These are phyloP conservation scores for Apiospora koreana DNA, from an alignment of 2,329 filamentous ascomycete species.

Conservation along the genomic window DNA sequence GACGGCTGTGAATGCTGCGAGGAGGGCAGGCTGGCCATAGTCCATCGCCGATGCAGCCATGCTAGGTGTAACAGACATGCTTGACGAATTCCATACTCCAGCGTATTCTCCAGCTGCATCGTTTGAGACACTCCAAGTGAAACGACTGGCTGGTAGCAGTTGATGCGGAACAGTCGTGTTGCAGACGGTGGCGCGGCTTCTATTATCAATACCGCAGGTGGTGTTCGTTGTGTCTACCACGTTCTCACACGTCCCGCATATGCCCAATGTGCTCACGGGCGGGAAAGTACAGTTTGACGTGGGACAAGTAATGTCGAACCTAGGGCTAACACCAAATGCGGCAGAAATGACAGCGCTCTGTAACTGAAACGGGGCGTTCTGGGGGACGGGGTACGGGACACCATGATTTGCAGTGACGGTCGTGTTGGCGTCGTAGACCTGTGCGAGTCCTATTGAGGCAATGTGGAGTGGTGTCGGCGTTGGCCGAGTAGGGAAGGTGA, in stretches of 20 bases:
- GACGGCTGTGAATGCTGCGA: background rate
- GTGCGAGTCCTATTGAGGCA: constrained; percentile 11
- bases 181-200: background rate
- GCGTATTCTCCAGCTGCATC: background rate
- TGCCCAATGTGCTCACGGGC: background rate
- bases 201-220: background rate
- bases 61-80: background rate
- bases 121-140: background rate
- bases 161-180: background rate
- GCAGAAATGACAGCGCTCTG: constrained; percentile 11
- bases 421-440: constrained; percentile 12
- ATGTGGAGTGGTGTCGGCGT: background rate
- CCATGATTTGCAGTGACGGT: background rate
- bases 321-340: background rate
- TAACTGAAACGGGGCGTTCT: constrained; percentile 8
- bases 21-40: background rate
- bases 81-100: background rate
- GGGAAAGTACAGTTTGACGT: constrained; percentile 11
- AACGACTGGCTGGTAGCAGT: background rate
- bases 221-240: background rate
- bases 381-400: background rate
- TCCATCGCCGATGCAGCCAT: background rate
- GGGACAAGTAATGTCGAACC: constrained; percentile 3
- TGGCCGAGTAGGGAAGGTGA: constrained; percentile 15
- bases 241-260: constrained; percentile 8